A percentile compares a stretch with the other conserved stretches of the same genome.
Evolutionary conservation across 2,329 filamentous ascomycete genomes (phyloP).

Genomic region (Didymosphaeria variabile): DNA sequence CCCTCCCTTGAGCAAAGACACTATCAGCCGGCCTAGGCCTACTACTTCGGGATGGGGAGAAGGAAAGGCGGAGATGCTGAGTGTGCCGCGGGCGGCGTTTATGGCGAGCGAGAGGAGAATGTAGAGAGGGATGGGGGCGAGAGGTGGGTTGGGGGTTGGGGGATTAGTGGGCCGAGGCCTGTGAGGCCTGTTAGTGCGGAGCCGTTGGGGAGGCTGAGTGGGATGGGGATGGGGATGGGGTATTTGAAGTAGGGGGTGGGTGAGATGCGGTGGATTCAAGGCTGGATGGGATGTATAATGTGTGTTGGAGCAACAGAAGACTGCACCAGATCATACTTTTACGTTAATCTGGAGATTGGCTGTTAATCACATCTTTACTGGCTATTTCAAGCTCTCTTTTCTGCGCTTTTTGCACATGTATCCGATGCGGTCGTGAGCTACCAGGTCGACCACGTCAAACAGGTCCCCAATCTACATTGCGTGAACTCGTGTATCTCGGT

Average conservation of each 20-base stretch:
- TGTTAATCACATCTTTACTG: too few relatives aligned
- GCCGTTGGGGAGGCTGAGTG: conserved; percentile 36
- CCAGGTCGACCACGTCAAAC: too few relatives aligned
- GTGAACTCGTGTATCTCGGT: too few relatives aligned
- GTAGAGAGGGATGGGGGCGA: conserved; percentile 17
- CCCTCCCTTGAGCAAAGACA: conserved; percentile 28
- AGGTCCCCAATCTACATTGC: too few relatives aligned
- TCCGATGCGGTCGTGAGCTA: too few relatives aligned
- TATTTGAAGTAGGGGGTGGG: conserved; percentile 24
- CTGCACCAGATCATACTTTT: too few relatives aligned
- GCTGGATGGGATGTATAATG: too few relatives aligned
- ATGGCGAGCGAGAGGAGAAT: conserved; percentile 18
- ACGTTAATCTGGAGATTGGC: background rate
- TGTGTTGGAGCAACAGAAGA: too few relatives aligned
- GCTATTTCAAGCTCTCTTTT: too few relatives aligned
- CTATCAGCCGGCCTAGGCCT: conserved; percentile 27
- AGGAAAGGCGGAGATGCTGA: conserved; percentile 22
- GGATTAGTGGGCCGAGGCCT: conserved; percentile 29
- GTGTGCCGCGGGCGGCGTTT: conserved; percentile 32
- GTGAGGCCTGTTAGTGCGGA: conserved; percentile 32
- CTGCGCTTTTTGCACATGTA: too few relatives aligned
- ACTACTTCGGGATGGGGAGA: conserved; percentile 18
- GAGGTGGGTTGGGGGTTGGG: conserved; percentile 17
- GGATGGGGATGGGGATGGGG: conserved; percentile 37
- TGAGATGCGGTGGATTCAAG: background rate